phyloP scores from a whole-genome alignment of 139 green algal genomes.

The Pedinophyceae sp. region DNA sequence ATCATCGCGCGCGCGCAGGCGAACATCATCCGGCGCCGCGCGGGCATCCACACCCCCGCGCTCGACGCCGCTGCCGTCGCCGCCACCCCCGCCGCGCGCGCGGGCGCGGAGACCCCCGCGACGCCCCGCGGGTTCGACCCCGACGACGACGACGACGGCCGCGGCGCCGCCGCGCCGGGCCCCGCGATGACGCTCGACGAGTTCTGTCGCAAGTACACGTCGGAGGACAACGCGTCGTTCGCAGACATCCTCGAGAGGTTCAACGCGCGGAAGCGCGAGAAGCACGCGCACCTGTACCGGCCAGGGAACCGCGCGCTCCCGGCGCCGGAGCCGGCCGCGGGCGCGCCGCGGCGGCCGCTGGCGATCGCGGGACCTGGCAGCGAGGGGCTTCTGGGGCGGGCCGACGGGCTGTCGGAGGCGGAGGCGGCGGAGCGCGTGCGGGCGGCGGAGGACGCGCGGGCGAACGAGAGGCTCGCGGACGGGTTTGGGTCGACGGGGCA shows the following conservation, averaged over 20 bases:
- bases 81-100: background rate
- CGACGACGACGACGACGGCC: too few species aligned
- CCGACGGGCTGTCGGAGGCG: too few species aligned
- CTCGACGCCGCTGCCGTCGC: background rate
- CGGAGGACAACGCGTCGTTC: slow-evolving; percentile 17
- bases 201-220: slow-evolving; percentile 10
- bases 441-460: too few species aligned
- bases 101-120: background rate
- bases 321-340: too few species aligned
- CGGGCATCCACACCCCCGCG: background rate
- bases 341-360: too few species aligned
- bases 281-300: slow-evolving; percentile 1
- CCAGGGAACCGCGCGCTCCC: background rate
- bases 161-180: too few species aligned
- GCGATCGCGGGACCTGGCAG: too few species aligned
- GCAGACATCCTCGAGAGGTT: slow-evolving; percentile 8
- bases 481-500: slow-evolving; percentile 17
- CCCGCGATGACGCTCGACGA: slow-evolving; percentile 7
- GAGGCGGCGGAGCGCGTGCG: too few species aligned
- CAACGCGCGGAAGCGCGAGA: slow-evolving; percentile 3
- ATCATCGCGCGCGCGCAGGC: background rate
- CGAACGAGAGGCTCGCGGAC: slow-evolving; percentile 3
- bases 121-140: background rate
- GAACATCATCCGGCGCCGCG: background rate
- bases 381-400: too few species aligned